Conservation (phyloP, 768 basidiomycete species). For the Dacryopinax spathularia region DNA sequence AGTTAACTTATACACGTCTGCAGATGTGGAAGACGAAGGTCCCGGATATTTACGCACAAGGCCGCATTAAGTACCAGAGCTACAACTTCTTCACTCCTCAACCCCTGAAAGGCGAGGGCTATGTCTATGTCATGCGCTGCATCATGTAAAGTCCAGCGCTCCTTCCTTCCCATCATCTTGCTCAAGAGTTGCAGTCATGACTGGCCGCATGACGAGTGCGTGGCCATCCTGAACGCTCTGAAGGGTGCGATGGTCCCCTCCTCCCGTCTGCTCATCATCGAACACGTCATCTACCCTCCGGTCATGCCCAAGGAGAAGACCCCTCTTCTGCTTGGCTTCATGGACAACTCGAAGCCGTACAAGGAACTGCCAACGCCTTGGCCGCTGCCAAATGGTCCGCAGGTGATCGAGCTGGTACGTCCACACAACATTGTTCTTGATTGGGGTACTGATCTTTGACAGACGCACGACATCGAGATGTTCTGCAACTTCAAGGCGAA, state of each 20-base stretch:
- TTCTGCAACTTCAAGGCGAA: slow-evolving; percentile 30
- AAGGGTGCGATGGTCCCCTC: slow-evolving; percentile 25
- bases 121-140: slow-evolving; percentile 21
- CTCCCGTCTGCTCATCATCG: slow-evolving; percentile 29
- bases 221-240: slow-evolving; percentile 27
- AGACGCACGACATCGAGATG: slow-evolving; percentile 37
- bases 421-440: slow-evolving; percentile 30
- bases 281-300: slow-evolving; percentile 9
- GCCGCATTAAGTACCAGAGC: slow-evolving; percentile 12
- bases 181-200: slow-evolving; percentile 28
- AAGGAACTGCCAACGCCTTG: not conserved
- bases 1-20: slow-evolving; percentile 14
- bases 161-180: not conserved
- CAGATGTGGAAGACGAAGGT: slow-evolving; percentile 13
- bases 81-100: slow-evolving; percentile 13
- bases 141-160: not conserved
- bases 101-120: slow-evolving; percentile 26
- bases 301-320: slow-evolving; percentile 23
- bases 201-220: slow-evolving; percentile 28
- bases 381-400: not conserved
- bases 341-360: not conserved
- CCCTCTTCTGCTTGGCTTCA: slow-evolving; percentile 25
- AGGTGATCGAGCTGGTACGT: not conserved
- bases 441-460: slow-evolving; percentile 36
- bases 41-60: slow-evolving; percentile 9